These are phyloP conservation scores for Vitis hybrid DNA, from an alignment of 177 flowering plant species.

Conservation along the genomic window DNA sequence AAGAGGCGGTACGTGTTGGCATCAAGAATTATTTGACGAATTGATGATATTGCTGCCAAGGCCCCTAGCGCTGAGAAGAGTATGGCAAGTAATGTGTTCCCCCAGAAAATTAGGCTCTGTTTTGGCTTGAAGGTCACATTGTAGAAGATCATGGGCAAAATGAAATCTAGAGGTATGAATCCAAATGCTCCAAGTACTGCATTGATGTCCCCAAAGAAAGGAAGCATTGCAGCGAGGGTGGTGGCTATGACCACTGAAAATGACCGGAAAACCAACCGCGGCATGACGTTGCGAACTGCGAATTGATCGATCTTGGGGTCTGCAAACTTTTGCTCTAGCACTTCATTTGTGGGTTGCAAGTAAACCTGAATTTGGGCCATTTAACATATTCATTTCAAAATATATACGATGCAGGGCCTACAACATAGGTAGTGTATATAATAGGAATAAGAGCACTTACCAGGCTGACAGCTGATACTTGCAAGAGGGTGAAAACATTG, in stretches of 20 bases:
- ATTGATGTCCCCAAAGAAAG: slow-evolving; percentile 43
- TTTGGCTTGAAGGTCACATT: slow-evolving; percentile 40
- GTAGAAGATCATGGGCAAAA: slow-evolving; percentile 34
- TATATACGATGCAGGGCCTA: too few relatives aligned
- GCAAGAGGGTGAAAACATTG: slow-evolving; percentile 46
- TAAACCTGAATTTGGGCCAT: slow-evolving; percentile 24
- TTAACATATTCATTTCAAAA: too few relatives aligned
- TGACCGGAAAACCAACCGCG: slow-evolving; percentile 29
- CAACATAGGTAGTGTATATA: too few relatives aligned
- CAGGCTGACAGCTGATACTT: slow-evolving; percentile 51
- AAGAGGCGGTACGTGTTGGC: slow-evolving; percentile 34
- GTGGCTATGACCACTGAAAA: slow-evolving; percentile 30
- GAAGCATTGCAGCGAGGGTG: slow-evolving; percentile 33
- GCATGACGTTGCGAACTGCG: slow-evolving; percentile 29
- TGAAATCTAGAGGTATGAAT: slow-evolving; percentile 37
- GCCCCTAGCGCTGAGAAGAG: slow-evolving; percentile 16
- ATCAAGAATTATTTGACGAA: slow-evolving; percentile 34
- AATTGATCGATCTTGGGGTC: slow-evolving; percentile 33
- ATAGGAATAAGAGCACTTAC: slow-evolving; percentile 23
- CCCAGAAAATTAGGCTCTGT: slow-evolving; percentile 22
- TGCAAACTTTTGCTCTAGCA: slow-evolving; percentile 23
- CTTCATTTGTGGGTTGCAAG: slow-evolving; percentile 41
- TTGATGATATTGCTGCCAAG: slow-evolving; percentile 25
- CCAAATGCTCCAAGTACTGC: slow-evolving; percentile 41
- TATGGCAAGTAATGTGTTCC: slow-evolving; percentile 21